Conservation (phyloP, 371 early-diverging fungal genomes). For the Lichtheimia ornata region DNA sequence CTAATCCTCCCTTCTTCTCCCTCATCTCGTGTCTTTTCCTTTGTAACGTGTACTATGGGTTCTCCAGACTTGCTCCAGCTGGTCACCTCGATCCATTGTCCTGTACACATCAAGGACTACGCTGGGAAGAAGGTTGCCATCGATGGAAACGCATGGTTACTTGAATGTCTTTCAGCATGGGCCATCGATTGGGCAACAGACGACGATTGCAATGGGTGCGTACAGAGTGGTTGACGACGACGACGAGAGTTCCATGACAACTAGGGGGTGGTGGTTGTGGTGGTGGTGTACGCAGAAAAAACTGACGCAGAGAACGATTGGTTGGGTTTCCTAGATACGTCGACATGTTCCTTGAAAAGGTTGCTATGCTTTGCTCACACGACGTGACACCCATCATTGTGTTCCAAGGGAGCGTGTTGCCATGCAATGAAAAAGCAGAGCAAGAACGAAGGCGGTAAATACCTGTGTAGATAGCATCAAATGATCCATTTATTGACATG, state of each 20-base stretch:
- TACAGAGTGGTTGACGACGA: not conserved
- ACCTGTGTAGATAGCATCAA: conserved; percentile 2
- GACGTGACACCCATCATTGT: conserved; percentile 88
- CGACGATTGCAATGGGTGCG: conserved; percentile 8
- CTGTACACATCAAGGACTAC: conserved; percentile 67
- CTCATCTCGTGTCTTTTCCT: conserved; percentile 2
- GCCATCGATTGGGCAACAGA: conserved; percentile 74
- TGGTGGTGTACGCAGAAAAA: not conserved
- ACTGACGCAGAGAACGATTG: not conserved
- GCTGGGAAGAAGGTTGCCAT: conserved; percentile 80
- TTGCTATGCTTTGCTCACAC: conserved; percentile 67
- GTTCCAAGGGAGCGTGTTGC: conserved; percentile 95
- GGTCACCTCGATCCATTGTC: conserved; percentile 67
- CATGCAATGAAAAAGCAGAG: conserved; percentile 76
- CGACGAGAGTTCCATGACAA: not conserved
- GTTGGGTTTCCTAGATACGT: conserved; percentile 62
- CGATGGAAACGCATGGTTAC: conserved; percentile 94
- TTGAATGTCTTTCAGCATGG: conserved; percentile 38
- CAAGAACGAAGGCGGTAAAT: conserved; percentile 64
- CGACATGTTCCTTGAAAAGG: conserved; percentile 68
- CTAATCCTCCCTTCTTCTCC: not conserved
- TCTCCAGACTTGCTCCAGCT: conserved; percentile 84
- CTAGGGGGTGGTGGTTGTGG: not conserved
- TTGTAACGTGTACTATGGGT: conserved; percentile 66
- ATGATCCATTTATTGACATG: no score